These are phyloP conservation scores for Nigrospora osmanthi DNA, from an alignment of 2,329 filamentous ascomycete genomes.

Conservation along the genomic window DNA sequence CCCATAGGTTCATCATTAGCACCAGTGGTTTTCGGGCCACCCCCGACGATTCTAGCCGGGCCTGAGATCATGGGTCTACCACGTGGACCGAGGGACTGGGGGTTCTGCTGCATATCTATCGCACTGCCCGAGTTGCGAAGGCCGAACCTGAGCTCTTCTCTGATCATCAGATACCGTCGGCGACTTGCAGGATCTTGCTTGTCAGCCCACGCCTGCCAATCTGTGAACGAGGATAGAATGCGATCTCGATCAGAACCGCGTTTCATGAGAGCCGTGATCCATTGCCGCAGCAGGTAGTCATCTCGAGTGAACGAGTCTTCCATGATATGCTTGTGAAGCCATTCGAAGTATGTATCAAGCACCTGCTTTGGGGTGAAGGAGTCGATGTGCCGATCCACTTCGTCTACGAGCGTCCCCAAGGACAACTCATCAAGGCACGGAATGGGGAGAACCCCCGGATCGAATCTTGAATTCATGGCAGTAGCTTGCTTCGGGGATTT, in stretches of 20 bases:
- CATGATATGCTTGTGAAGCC: constrained; percentile 17
- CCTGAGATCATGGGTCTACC: too few species aligned
- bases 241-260: constrained; percentile 7
- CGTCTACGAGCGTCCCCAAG: constrained; percentile 8
- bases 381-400: constrained; percentile 2
- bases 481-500: too few species aligned
- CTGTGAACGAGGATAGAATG: constrained; percentile 10
- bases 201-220: constrained; percentile 12
- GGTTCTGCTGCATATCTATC: too few species aligned
- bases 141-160: constrained; percentile 9
- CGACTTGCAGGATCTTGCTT: constrained; percentile 12
- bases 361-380: constrained; percentile 4
- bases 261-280: constrained; percentile 11
- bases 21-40: too few species aligned
- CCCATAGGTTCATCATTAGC: not conserved
- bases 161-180: constrained; percentile 17
- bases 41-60: too few species aligned
- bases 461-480: constrained; percentile 9
- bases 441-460: constrained; percentile 2
- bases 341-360: constrained; percentile 13
- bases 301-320: constrained; percentile 11
- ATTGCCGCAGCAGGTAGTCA: constrained; percentile 8
- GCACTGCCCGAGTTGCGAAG: too few species aligned
- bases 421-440: constrained; percentile 6
- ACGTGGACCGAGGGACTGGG: too few species aligned